Evolutionary conservation across 2,329 filamentous ascomycete genomes (phyloP), one percentile per base, ranked within the genome.

Genomic region (Sporothrix phasma): DNA sequence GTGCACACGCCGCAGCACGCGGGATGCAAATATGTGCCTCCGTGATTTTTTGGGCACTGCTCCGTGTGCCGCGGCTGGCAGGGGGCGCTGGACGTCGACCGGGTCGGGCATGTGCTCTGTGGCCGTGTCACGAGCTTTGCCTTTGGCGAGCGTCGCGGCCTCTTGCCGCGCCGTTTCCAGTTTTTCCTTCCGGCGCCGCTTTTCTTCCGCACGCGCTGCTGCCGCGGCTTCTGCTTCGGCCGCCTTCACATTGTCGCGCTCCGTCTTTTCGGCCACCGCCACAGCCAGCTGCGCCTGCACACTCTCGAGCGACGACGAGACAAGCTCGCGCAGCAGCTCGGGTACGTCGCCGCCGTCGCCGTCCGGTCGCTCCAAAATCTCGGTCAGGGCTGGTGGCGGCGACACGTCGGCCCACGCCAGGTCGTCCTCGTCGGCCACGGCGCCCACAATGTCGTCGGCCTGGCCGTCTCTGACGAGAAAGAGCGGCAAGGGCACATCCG

Each of bases 281-380:
- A 67, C 24, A 5, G 64, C 66, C 64, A 76, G 74, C 31, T 76
- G 74, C 3, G 70, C 66, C 67, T 75, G 74, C 13, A 84, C 71
- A 22, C 75, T 80, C 5, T 77, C 75, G 19, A 84, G 75, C 2
- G 81, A 81, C 1, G 75, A 69, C 15, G 72, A 67, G 10, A 83
- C 68, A 17, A 84, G 68, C 6, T 76, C 72, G 3, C 72, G 67
- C 1, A 83, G 71, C 7, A 78, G 71, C 3, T 77, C 74, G 2
- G 77, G 76, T 0, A 74, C 74, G 61, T 54, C 37, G 13, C 6
- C 39, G 24, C 75, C 68, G 43, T 76, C 75, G 17, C 75, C 68
- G 43, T 76, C 75, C 17, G 76, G 74, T 7, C 39, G 46, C 2
- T 2, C 73, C 1, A 58, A 15, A 0, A 73, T 69, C 34, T 76